Conservation (phyloP, 2,329 filamentous ascomycete genomes). For the Nannizziopsis arthrosporioides region DNA sequence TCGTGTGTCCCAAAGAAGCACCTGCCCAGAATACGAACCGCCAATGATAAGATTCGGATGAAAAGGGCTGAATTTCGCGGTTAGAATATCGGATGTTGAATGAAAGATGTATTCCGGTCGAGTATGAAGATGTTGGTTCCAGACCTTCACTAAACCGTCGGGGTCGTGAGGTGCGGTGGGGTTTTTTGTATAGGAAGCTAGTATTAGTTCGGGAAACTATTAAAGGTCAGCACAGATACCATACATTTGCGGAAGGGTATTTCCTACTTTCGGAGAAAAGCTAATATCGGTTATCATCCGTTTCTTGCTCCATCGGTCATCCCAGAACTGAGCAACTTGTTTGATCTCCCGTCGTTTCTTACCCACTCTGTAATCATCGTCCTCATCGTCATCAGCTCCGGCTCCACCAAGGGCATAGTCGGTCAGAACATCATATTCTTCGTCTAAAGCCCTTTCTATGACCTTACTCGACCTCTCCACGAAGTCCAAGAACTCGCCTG, state of each 20-base stretch:
- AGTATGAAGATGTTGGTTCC: conserved; percentile 91
- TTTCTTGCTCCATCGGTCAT: conserved; percentile 93
- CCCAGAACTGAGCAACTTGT: conserved; percentile 86
- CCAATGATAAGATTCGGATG: conserved; percentile 94
- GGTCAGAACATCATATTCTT: conserved; percentile 90
- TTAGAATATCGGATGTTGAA: conserved; percentile 86
- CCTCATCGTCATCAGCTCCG: conserved; percentile 64
- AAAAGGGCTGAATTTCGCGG: conserved; percentile 96
- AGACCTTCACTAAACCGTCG: conserved; percentile 86
- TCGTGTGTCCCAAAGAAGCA: conserved; percentile 92
- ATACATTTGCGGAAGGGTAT: neutral
- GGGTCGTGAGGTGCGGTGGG: conserved; percentile 88
- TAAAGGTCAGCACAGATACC: conserved; percentile 14
- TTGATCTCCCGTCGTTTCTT: conserved; percentile 43
- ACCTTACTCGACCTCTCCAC: conserved; percentile 93
- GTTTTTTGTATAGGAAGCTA: conserved; percentile 96
- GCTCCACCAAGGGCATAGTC: conserved; percentile 78
- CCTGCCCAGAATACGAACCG: conserved; percentile 91
- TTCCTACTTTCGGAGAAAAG: conserved; percentile 71
- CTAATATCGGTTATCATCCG: conserved; percentile 91
- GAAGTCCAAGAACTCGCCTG: conserved; percentile 88
- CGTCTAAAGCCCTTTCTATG: conserved; percentile 85
- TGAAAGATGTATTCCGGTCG: conserved; percentile 95
- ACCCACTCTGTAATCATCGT: conserved; percentile 44
- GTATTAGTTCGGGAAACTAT: conserved; percentile 73